Percentiles rank a stretch among this genome's conserved stretches.
These are phyloP conservation scores for Pyrenochaeta sp. DNA, from an alignment of 2,329 filamentous ascomycete species.

Conservation along the genomic window DNA sequence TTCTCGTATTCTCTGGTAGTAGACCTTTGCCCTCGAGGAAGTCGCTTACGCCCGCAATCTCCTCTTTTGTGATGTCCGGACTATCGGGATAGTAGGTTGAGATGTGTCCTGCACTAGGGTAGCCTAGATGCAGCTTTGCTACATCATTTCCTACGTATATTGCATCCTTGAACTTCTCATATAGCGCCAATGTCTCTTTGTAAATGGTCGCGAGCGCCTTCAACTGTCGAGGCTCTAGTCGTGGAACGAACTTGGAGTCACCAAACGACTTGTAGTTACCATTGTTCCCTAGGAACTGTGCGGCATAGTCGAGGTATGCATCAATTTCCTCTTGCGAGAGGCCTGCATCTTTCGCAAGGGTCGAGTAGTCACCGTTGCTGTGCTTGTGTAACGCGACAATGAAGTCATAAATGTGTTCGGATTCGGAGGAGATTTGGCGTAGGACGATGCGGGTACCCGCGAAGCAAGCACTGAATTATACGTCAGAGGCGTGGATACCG, in stretches of 20 bases:
- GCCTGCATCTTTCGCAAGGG: conserved; percentile 53
- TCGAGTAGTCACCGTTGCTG: conserved; percentile 59
- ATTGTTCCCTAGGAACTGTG: conserved; percentile 62
- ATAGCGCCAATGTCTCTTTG: conserved; percentile 50
- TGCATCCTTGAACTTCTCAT: conserved; percentile 54
- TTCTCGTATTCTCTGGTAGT: conserved; percentile 60
- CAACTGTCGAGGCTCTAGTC: conserved; percentile 53
- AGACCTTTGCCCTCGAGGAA: conserved; percentile 57
- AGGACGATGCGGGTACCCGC: conserved; percentile 62
- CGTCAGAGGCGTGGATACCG: conserved; percentile 4
- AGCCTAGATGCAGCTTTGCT: conserved; percentile 58
- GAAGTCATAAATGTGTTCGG: conserved; percentile 63
- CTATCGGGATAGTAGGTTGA: conserved; percentile 61
- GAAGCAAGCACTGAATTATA: conserved; percentile 51
- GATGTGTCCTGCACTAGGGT: conserved; percentile 58
- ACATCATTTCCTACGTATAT: conserved; percentile 55
- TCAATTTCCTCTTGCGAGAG: conserved; percentile 50
- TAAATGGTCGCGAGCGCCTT: conserved; percentile 55
- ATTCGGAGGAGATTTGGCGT: conserved; percentile 62
- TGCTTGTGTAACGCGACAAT: conserved; percentile 60
- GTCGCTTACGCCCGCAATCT: conserved; percentile 56
- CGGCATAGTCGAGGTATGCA: conserved; percentile 50
- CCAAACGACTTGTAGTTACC: conserved; percentile 64
- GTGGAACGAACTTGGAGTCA: conserved; percentile 62
- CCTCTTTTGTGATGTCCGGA: conserved; percentile 57